Conservation (phyloP, 306 rosid species). For the Castanea mollissima region DNA sequence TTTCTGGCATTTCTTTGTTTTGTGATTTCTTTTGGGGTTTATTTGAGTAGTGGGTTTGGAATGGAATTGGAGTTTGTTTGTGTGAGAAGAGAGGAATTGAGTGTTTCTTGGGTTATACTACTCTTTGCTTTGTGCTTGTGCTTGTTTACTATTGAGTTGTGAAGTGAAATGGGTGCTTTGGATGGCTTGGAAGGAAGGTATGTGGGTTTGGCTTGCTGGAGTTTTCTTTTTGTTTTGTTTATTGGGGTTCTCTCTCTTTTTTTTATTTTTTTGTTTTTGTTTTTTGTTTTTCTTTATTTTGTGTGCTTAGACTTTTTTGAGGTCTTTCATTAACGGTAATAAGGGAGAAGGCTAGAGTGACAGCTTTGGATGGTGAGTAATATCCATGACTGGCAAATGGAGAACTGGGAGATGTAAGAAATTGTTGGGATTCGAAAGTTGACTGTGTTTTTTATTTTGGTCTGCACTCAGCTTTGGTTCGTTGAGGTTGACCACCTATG, state of each 20-base stretch:
- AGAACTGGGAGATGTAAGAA: background rate
- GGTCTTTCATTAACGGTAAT: constrained; percentile 29
- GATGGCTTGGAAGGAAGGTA: constrained; percentile 64
- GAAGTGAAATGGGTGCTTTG: constrained; percentile 29
- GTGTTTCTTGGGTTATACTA: constrained; percentile 31
- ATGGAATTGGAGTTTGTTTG: background rate
- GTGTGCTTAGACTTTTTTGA: constrained; percentile 12
- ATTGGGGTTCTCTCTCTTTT: background rate
- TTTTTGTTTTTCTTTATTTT: background rate
- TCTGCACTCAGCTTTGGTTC: background rate
- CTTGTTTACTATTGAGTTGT: background rate
- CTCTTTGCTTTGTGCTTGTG: background rate
- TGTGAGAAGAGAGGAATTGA: background rate
- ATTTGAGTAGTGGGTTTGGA: background rate
- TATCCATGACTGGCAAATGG: background rate
- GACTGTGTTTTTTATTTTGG: background rate
- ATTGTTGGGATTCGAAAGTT: background rate
- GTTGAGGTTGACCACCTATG: background rate
- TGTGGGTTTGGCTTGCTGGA: constrained; percentile 18
- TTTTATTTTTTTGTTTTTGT: background rate
- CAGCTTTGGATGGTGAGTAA: background rate
- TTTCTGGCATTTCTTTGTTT: constrained; percentile 45
- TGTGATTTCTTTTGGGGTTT: background rate
- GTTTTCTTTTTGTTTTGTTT: background rate
- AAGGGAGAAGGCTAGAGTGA: constrained; percentile 16